Evolutionary conservation across 441 rosid genomes (phyloP).

Genomic region (Viola pubescens): DNA sequence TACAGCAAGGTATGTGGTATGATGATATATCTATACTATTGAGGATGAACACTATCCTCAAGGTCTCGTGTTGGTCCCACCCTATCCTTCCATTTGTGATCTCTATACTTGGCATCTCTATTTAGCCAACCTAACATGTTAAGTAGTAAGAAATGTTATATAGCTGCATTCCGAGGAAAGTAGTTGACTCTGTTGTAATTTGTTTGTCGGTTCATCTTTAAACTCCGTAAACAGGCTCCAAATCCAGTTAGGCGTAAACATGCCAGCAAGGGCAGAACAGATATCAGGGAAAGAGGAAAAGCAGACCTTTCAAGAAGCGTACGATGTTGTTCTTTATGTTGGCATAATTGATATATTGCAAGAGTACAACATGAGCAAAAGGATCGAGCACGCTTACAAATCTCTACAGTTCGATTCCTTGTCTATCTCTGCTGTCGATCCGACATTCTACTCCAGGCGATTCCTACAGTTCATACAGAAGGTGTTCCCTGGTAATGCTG

Average conservation of each 20-base stretch:
- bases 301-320: constrained; percentile 49
- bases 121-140: too few relatives aligned
- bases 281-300: constrained; percentile 71
- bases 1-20: constrained; percentile 67
- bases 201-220: not conserved
- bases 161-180: not conserved
- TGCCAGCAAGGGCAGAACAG: constrained; percentile 94
- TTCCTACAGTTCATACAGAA: constrained; percentile 79
- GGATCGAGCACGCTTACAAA: constrained; percentile 88
- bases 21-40: constrained; percentile 9
- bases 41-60: constrained; percentile 87
- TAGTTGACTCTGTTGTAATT: not conserved
- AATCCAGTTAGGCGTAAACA: constrained; percentile 94
- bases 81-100: too few relatives aligned
- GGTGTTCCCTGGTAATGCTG: constrained; percentile 51
- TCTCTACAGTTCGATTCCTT: constrained; percentile 81
- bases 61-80: constrained; percentile 85
- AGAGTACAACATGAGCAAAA: constrained; percentile 87
- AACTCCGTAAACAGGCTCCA: constrained; percentile 47
- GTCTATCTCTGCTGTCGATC: constrained; percentile 86
- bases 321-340: constrained; percentile 83
- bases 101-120: too few relatives aligned
- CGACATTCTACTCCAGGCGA: constrained; percentile 72
- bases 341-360: constrained; percentile 90
- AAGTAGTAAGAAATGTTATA: too few relatives aligned